Conservation (phyloP, 73 alveolate genomes). For the Blepharisma japonicum region DNA sequence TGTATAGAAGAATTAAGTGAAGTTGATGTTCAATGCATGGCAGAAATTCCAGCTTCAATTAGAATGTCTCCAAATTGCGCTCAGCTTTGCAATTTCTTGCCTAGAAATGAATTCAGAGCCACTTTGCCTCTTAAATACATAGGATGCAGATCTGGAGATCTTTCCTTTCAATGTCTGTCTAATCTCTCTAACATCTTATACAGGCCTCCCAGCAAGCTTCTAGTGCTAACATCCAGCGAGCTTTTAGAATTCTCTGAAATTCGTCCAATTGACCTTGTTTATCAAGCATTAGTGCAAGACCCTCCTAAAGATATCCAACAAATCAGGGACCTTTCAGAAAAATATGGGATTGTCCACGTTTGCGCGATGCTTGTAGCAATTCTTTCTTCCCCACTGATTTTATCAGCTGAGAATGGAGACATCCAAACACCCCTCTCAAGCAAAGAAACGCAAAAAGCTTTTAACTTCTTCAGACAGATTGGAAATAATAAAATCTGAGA, state of each 20-base stretch:
- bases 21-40: not conserved
- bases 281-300: not conserved
- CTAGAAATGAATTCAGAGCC: not conserved
- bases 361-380: not conserved
- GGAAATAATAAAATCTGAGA: constrained; percentile 6
- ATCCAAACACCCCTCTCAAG: not conserved
- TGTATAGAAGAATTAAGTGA: not conserved
- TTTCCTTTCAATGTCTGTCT: not conserved
- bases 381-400: not conserved
- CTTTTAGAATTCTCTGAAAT: constrained; percentile 1
- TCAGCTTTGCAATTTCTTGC: not conserved
- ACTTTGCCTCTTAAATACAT: not conserved
- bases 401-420: not conserved
- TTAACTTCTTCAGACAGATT: not conserved
- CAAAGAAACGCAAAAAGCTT: not conserved
- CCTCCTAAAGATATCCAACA: not conserved
- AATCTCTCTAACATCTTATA: not conserved
- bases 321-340: not conserved
- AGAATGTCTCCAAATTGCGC: not conserved
- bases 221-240: not conserved
- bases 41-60: not conserved
- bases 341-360: constrained; percentile 2
- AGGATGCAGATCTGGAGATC: not conserved
- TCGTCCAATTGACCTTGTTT: constrained; percentile 9
- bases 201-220: constrained; percentile 8